phyloP scores from a whole-genome alignment of 345 rosid species.

The Salix purpurea region DNA sequence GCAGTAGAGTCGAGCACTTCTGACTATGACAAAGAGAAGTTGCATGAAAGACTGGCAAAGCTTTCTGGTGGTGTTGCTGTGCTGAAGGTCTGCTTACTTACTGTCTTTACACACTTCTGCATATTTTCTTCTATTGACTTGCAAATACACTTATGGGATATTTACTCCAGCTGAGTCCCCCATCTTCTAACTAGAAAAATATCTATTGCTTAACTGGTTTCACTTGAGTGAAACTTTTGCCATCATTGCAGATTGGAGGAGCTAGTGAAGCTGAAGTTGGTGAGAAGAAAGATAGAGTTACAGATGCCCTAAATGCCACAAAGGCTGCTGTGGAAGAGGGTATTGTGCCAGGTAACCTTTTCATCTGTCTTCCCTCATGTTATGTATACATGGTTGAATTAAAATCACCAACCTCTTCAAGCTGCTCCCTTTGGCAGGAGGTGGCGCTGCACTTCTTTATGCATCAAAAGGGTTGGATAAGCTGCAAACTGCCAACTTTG shows the following conservation, averaged over 20 bases:
- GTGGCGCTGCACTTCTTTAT: slow-evolving; percentile 91
- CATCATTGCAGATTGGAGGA: slow-evolving; percentile 79
- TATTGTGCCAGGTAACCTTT: slow-evolving; percentile 72
- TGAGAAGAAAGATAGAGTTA: slow-evolving; percentile 94
- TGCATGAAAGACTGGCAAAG: slow-evolving; percentile 93
- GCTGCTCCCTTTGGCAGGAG: slow-evolving; percentile 44
- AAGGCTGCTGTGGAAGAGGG: slow-evolving; percentile 99
- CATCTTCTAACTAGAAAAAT: neutral
- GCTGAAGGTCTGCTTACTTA: slow-evolving; percentile 51
- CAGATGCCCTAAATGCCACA: slow-evolving; percentile 93
- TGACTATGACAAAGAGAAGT: slow-evolving; percentile 88
- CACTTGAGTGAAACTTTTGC: neutral
- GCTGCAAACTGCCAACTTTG: slow-evolving; percentile 80
- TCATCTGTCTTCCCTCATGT: neutral
- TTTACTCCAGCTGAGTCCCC: neutral
- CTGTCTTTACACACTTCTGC: neutral
- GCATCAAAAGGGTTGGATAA: slow-evolving; percentile 87
- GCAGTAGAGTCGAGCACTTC: slow-evolving; percentile 74
- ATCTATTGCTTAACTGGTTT: neutral
- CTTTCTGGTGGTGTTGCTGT: slow-evolving; percentile 98
- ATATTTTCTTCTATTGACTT: neutral
- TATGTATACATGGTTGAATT: too few species aligned
- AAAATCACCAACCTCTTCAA: neutral
- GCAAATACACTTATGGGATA: neutral
- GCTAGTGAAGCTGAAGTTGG: slow-evolving; percentile 93